phyloP scores from a whole-genome alignment of 441 rosid species.

The Kokia cookei region DNA sequence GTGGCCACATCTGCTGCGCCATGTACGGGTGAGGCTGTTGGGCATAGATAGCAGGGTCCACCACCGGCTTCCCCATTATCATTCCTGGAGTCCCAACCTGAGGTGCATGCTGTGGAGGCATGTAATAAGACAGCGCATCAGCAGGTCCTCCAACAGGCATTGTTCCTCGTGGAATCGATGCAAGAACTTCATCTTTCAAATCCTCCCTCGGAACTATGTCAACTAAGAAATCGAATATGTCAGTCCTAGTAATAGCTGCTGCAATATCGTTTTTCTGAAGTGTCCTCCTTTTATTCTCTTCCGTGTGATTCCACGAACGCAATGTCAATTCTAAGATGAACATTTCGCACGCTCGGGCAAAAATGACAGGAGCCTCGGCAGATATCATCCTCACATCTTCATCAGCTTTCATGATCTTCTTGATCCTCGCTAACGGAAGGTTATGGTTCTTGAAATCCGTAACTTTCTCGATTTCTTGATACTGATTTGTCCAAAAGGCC shows the following conservation, averaged over 20 bases:
- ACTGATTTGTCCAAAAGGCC: conserved; percentile 39
- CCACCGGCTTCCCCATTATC: conserved; percentile 78
- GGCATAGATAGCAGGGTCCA: conserved; percentile 57
- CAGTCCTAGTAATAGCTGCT: conserved; percentile 46
- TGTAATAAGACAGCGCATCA: conserved; percentile 61
- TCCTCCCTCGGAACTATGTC: conserved; percentile 51
- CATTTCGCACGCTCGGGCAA: conserved; percentile 51
- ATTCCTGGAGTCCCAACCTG: conserved; percentile 68
- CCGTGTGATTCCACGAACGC: conserved; percentile 48
- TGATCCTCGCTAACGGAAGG: conserved; percentile 45
- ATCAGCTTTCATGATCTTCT: conserved; percentile 56
- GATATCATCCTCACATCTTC: conserved; percentile 55
- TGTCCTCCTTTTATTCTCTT: conserved; percentile 49
- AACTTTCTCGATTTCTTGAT: conserved; percentile 38
- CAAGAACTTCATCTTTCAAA: conserved; percentile 54
- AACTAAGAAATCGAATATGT: conserved; percentile 44
- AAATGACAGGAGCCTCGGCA: conserved; percentile 42
- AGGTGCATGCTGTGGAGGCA: conserved; percentile 68
- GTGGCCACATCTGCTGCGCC: conserved; percentile 73
- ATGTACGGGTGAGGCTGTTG: conserved; percentile 60
- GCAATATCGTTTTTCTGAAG: conserved; percentile 50
- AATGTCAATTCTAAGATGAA: conserved; percentile 42
- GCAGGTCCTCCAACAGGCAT: conserved; percentile 64
- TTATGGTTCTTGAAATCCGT: conserved; percentile 47
- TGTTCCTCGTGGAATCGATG: conserved; percentile 60